A percentile compares a stretch with the other conserved stretches of the same genome.
Evolutionary conservation across 2,329 filamentous ascomycete species (phyloP).

Genomic region (Stagonosporopsis cucurbitacearum): DNA sequence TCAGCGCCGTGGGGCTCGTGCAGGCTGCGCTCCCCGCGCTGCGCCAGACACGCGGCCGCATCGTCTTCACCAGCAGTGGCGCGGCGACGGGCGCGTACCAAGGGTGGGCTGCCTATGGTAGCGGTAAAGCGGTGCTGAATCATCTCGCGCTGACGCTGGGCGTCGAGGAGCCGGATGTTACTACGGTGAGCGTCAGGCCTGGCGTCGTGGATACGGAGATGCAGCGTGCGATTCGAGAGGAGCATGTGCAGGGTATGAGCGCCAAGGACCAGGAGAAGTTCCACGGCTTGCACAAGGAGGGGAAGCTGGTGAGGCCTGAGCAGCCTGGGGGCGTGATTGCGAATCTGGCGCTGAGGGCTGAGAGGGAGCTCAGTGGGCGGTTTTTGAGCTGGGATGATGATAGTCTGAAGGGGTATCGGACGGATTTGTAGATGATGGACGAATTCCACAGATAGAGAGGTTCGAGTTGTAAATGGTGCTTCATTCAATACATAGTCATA

Average conservation of each 20-base stretch:
- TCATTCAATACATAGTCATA: background rate
- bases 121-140: constrained; percentile 83
- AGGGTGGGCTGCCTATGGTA: constrained; percentile 82
- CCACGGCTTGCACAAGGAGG: constrained; percentile 70
- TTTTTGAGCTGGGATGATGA: constrained; percentile 64
- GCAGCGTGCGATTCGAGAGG: constrained; percentile 81
- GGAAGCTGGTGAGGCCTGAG: constrained; percentile 78
- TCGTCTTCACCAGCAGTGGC: constrained; percentile 82
- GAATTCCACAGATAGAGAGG: background rate
- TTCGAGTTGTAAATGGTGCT: background rate
- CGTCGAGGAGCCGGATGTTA: constrained; percentile 78
- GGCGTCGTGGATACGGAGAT: constrained; percentile 89
- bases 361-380: constrained; percentile 73
- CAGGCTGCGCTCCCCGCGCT: constrained; percentile 74
- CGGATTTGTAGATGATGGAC: constrained; percentile 15
- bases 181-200: constrained; percentile 74
- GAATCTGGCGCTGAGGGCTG: constrained; percentile 69
- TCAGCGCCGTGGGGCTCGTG: constrained; percentile 80
- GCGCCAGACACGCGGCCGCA: constrained; percentile 70
- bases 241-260: constrained; percentile 68
- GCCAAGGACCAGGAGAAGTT: constrained; percentile 69
- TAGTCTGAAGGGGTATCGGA: constrained; percentile 34
- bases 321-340: constrained; percentile 88
- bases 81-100: constrained; percentile 71
- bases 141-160: constrained; percentile 76